phyloP scores from a whole-genome alignment of 2,329 filamentous ascomycete genomes.

The Talaromyces pinophilus region DNA sequence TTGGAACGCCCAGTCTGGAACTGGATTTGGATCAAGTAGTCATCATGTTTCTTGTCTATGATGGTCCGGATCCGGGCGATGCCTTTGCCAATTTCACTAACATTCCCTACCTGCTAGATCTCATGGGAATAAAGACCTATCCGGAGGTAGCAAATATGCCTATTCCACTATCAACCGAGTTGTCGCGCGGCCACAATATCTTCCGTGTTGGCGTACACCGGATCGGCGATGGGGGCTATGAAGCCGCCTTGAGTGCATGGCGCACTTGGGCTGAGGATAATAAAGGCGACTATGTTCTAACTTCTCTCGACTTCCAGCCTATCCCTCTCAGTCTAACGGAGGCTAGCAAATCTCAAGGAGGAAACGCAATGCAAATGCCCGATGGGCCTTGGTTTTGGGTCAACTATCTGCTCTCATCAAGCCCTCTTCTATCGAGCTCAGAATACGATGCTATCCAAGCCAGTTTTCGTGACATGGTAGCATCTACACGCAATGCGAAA shows the following conservation, averaged over 20 bases:
- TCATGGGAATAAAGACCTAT: not conserved
- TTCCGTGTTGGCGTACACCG: constrained; percentile 39
- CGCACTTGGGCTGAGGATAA: not conserved
- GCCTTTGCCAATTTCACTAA: constrained; percentile 38
- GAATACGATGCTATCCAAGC: constrained; percentile 33
- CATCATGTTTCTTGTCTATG: constrained; percentile 40
- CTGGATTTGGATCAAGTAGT: constrained; percentile 37
- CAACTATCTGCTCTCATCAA: constrained; percentile 34
- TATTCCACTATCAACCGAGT: constrained; percentile 32
- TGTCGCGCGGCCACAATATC: constrained; percentile 37
- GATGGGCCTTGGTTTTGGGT: constrained; percentile 33
- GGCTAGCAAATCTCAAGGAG: constrained; percentile 33
- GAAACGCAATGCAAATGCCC: constrained; percentile 37
- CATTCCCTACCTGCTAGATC: constrained; percentile 28
- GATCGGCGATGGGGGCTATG: constrained; percentile 26
- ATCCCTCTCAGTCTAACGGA: constrained; percentile 35
- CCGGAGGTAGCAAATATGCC: not conserved
- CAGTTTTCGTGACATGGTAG: constrained; percentile 36
- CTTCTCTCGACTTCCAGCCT: constrained; percentile 26
- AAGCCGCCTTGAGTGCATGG: not conserved
- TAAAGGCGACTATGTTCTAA: not conserved
- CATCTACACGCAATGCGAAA: constrained; percentile 26
- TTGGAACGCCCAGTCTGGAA: constrained; percentile 31
- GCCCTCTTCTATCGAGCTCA: constrained; percentile 27
- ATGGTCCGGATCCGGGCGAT: constrained; percentile 36